These are phyloP conservation scores for Stephania yunnanensis DNA, from an alignment of 164 flowering plant genomes.

Conservation along the genomic window DNA sequence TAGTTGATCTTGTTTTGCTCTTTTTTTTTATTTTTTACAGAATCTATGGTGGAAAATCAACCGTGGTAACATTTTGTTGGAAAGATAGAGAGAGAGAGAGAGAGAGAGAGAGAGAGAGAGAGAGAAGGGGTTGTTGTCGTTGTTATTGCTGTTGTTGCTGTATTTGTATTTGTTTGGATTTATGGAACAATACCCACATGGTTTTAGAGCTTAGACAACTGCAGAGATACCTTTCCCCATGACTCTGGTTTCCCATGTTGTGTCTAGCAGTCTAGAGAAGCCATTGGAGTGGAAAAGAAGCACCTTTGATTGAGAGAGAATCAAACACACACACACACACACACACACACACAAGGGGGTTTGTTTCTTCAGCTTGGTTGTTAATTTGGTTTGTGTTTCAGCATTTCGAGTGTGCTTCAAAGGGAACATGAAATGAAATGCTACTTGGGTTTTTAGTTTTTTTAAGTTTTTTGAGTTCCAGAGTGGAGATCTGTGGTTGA, in stretches of 20 bases:
- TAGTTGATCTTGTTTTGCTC: not conserved
- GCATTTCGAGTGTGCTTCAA: slow-evolving; percentile 26
- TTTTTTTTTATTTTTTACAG: slow-evolving; percentile 1
- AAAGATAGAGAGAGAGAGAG: slow-evolving; percentile 18
- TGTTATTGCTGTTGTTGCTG: too few species aligned
- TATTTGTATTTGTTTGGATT: slow-evolving; percentile 24
- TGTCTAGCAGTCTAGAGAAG: slow-evolving; percentile 1
- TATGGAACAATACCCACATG: slow-evolving; percentile 31
- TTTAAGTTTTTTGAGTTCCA: slow-evolving; percentile 12
- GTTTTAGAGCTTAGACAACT: slow-evolving; percentile 37
- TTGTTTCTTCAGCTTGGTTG: slow-evolving; percentile 7
- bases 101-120: too few species aligned
- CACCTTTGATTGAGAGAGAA: too few species aligned
- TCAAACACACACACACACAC: too few species aligned
- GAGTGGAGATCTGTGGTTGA: slow-evolving; percentile 10
- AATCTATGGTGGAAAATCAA: slow-evolving; percentile 6
- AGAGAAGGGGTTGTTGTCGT: too few species aligned
- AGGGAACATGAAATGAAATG: not conserved
- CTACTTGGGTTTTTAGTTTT: not conserved
- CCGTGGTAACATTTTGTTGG: slow-evolving; percentile 16
- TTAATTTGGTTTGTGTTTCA: slow-evolving; percentile 10
- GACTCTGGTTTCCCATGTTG: slow-evolving; percentile 35
- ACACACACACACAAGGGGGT: not conserved
- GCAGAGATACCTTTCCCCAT: slow-evolving; percentile 52
- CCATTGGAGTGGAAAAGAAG: not conserved